Evolutionary conservation across 208 protist species (phyloP).

Genomic region (Trypanosoma theileri): DNA sequence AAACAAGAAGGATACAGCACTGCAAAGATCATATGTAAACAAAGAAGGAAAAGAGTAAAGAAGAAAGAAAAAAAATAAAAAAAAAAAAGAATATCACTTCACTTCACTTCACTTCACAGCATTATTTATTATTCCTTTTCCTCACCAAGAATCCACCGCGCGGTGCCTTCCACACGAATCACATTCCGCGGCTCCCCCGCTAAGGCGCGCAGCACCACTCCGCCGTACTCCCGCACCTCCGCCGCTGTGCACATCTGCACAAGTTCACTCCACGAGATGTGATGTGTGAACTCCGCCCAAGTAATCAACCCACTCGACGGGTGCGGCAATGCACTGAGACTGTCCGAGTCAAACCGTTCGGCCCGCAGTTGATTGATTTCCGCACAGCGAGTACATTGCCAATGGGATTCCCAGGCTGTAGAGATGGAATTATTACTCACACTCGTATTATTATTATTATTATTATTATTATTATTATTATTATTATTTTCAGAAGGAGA

Average conservation of each 20-base stretch:
- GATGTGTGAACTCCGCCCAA: constrained; percentile 70
- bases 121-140: constrained; percentile 2
- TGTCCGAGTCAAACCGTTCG: constrained; percentile 37
- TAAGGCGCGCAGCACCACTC: constrained; percentile 32
- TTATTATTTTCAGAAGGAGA: background rate
- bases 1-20: constrained; percentile 9
- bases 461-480: background rate
- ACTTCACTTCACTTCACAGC: too few species aligned
- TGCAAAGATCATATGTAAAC: background rate
- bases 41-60: background rate
- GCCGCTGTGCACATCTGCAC: constrained; percentile 50
- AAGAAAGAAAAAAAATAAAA: constrained; percentile 28
- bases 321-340: constrained; percentile 60
- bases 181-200: constrained; percentile 54
- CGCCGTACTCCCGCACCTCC: constrained; percentile 48
- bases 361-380: constrained; percentile 57
- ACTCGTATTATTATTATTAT: background rate
- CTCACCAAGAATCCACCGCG: constrained; percentile 6
- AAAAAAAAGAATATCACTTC: constrained; percentile 4
- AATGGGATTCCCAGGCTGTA: background rate
- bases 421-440: background rate
- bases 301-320: constrained; percentile 58
- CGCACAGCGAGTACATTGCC: constrained; percentile 46
- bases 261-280: constrained; percentile 78
- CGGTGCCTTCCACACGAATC: constrained; percentile 31